Evolutionary conservation across 1,284 basidiomycete genomes (phyloP).

Genomic region (Veloboletus limbatus): DNA sequence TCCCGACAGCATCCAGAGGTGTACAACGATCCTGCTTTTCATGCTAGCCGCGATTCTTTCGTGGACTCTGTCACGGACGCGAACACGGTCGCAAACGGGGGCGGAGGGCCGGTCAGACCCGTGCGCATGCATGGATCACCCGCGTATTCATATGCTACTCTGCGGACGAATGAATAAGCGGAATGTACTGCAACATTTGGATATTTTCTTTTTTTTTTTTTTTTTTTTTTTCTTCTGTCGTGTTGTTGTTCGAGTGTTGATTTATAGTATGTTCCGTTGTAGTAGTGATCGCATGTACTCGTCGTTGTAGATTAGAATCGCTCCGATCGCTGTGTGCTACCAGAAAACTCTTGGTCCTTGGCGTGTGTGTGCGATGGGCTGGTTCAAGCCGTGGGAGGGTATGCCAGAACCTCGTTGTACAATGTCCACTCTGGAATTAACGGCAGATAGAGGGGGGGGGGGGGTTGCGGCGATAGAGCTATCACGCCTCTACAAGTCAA

Average conservation of each 20-base stretch:
- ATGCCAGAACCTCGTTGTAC: no score
- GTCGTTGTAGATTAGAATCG: slow-evolving; percentile 1
- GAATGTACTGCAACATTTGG: no score
- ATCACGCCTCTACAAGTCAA: no score
- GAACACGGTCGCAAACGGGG: slow-evolving; percentile 27
- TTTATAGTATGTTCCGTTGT: slow-evolving; percentile 17
- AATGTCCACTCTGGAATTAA: no score
- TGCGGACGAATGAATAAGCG: slow-evolving; percentile 20
- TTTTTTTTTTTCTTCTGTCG: neutral
- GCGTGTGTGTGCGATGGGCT: no score
- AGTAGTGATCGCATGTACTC: slow-evolving; percentile 9
- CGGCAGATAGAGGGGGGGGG: slow-evolving; percentile 1
- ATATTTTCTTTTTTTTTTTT: neutral
- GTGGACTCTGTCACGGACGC: slow-evolving; percentile 25
- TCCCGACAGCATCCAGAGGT: slow-evolving; percentile 20
- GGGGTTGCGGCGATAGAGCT: neutral
- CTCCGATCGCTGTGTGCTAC: neutral
- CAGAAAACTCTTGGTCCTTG: no score
- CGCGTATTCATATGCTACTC: slow-evolving; percentile 20
- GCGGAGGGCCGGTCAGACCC: slow-evolving; percentile 19
- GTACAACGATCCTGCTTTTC: slow-evolving; percentile 28
- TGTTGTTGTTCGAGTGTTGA: slow-evolving; percentile 6
- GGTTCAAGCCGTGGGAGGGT: slow-evolving; percentile 4
- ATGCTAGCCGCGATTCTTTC: slow-evolving; percentile 26
- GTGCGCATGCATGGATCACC: slow-evolving; percentile 22